Conservation (phyloP, 192 early-diverging fungal genomes). For the Entophlyctis helioformis region DNA sequence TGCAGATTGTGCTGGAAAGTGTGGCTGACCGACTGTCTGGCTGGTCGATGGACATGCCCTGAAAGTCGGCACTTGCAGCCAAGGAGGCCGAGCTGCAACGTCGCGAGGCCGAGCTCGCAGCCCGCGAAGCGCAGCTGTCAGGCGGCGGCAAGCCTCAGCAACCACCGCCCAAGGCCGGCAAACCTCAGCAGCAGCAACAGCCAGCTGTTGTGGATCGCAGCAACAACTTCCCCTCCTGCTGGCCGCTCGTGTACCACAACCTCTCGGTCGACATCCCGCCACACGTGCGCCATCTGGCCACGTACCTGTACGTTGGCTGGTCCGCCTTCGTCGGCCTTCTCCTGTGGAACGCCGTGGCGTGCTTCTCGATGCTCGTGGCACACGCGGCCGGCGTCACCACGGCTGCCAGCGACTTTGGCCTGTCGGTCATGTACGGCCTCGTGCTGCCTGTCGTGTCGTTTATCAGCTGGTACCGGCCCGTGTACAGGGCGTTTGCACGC, state of each 20-base stretch:
- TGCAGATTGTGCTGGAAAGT: too few relatives aligned
- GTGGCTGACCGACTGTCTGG: too few relatives aligned
- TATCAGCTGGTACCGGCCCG: conserved; percentile 8
- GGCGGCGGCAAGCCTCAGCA: too few relatives aligned
- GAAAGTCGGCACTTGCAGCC: too few relatives aligned
- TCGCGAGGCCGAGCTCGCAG: conserved; percentile 4
- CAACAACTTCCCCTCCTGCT: conserved; percentile 10
- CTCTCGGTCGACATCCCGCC: conserved; percentile 11
- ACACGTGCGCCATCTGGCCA: neutral
- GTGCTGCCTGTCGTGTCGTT: conserved; percentile 1
- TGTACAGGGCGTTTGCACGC: neutral
- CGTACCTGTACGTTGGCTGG: conserved; percentile 5
- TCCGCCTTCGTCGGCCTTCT: neutral
- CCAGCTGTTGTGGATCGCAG: neutral
- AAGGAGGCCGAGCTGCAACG: conserved; percentile 5
- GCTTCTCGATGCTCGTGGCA: conserved; percentile 5
- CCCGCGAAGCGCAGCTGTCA: conserved; percentile 3
- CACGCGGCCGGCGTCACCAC: conserved; percentile 8
- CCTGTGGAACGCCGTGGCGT: conserved; percentile 2
- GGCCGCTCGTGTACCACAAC: conserved; percentile 17
- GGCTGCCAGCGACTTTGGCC: conserved; percentile 10
- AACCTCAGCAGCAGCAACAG: neutral
- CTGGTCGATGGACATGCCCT: too few relatives aligned
- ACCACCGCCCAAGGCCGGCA: too few relatives aligned
- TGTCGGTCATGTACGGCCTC: conserved; percentile 6